Evolutionary conservation across 331 rosid species (phyloP), one percentile per base, ranked within the genome.

Genomic region (Rosa hybrid): DNA sequence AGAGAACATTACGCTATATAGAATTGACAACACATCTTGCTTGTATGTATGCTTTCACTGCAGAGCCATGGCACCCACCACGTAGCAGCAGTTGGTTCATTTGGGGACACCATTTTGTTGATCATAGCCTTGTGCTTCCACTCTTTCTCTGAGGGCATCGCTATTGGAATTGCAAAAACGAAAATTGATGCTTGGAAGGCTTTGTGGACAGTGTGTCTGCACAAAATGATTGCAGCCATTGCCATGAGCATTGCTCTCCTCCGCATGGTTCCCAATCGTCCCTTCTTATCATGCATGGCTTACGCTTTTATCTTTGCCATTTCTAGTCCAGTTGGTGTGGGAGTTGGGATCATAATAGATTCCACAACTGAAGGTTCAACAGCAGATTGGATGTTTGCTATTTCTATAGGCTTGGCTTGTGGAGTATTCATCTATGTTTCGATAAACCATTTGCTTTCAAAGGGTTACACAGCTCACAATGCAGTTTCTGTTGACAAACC

Each of bases 181-280:
- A 85, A 85, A 82, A 84, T 45, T 13, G 91, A 90, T 5, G 97
- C 98, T 5, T 94, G 97, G 97, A 45, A 45, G 84, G 93, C 91
- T 18, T 85, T 94, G 21, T 94, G 96, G 97, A 92, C 97, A 65
- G 90, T 92, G 56, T 89, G 89, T 59, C 71, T 94, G 56, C 97
- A 92, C 88, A 94, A 94, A 86, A 74, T 90, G 34, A 89, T 94
- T 81, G 98, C 98, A 73, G 98, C 98, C 74, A 86, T 94, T 25
- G 94, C 94, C 34, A 94, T 90, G 98, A 92, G 96, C 0, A 90
- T 91, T 12, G 95, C 95, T 8, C 97, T 94, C 72, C 97, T 91
- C 14, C 78, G 92, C 9, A 94, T 90, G 94, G 68, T 88, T 10
- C 97, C 97, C 0, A 38, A 89, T 70, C 88, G 92, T 0, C 94